Conservation (phyloP, 176 grass and related monocot species). For the Zizania latifolia region DNA sequence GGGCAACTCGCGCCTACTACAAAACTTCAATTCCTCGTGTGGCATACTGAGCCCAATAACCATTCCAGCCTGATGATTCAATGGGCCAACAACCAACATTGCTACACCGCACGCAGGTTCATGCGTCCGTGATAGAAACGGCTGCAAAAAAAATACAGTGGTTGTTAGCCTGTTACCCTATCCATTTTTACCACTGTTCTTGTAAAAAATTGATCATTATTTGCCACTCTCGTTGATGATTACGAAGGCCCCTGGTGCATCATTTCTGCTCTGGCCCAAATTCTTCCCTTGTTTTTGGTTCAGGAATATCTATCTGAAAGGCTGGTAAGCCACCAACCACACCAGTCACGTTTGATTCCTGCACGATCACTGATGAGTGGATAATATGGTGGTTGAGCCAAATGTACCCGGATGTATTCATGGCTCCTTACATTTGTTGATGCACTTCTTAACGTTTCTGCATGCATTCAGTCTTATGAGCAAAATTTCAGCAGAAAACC, state of each 20-base stretch:
- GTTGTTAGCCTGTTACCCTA: neutral
- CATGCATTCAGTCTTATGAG: neutral
- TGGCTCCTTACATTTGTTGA: neutral
- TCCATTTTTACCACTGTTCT: neutral
- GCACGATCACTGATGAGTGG: neutral
- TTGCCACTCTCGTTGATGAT: neutral
- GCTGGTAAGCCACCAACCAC: neutral
- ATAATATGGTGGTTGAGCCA: neutral
- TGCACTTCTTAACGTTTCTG: neutral
- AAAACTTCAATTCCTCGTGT: no score
- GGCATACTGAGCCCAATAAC: no score
- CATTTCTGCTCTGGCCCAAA: neutral
- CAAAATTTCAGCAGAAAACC: neutral
- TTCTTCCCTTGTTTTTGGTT: neutral
- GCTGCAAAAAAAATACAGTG: neutral
- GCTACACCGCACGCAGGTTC: no score
- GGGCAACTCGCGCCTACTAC: no score
- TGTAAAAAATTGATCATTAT: no score
- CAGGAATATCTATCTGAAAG: constrained; percentile 23
- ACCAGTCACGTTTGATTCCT: neutral
- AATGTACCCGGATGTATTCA: neutral
- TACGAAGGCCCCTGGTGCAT: neutral
- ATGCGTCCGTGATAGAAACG: constrained; percentile 2
- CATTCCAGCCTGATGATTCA: constrained; percentile 20
- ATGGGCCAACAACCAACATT: no score